Evolutionary conservation across 73 alveolate genomes (phyloP).

Genomic region (Symbiodinium pilosum): DNA sequence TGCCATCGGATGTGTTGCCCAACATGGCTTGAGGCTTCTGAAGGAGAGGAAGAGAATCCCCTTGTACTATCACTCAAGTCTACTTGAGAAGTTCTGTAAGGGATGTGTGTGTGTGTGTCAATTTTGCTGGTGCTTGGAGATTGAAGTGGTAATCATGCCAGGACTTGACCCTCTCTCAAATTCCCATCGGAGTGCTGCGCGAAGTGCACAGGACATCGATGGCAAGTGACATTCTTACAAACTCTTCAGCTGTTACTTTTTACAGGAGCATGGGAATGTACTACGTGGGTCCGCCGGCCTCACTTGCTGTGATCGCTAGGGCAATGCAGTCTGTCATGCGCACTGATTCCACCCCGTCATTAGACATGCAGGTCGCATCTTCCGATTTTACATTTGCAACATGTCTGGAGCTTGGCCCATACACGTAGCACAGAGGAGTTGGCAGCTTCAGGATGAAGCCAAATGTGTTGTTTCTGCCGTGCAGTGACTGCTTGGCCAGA

Average conservation of each 20-base stretch:
- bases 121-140: no score
- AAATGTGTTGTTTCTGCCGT: no score
- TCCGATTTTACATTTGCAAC: slow-evolving; percentile 93
- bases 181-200: slow-evolving; percentile 93
- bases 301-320: neutral
- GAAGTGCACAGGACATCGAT: slow-evolving; percentile 62
- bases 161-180: slow-evolving; percentile 84
- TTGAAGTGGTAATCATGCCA: no score
- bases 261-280: slow-evolving; percentile 93
- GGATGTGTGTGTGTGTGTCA: no score
- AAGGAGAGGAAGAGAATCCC: no score
- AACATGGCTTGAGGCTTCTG: neutral
- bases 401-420: neutral
- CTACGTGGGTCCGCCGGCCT: slow-evolving; percentile 64
- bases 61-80: no score
- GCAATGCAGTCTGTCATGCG: neutral
- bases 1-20: neutral
- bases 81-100: no score
- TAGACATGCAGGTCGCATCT: slow-evolving; percentile 40
- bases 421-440: neutral
- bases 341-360: neutral
- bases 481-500: no score
- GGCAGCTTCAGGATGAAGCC: neutral
- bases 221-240: no score
- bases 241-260: no score